Percentiles rank a stretch among this genome's conserved stretches.
These are phyloP conservation scores for barrel medic (Medicago truncatula) DNA, from an alignment of 306 rosid genomes.

Conservation along the genomic window MtrunA17r5.0-ANR NC_053045.1:44886501-44887000, in stretches of 20 bases:
- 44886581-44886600: neutral
- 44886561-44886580: neutral
- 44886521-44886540: neutral
- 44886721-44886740: constrained; percentile 21
- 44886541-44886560: neutral
- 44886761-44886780: constrained; percentile 20
- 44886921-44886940: neutral
- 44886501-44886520: neutral
- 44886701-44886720: neutral
- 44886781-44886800: constrained; percentile 1
- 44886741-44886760: constrained; percentile 8
- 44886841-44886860: constrained; percentile 19
- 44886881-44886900: neutral
- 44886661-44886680: neutral
- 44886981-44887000: too few relatives aligned
- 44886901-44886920: neutral
- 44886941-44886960: neutral
- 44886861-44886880: constrained; percentile 1
- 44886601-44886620: neutral
- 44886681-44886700: neutral
- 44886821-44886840: constrained; percentile 9
- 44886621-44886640: neutral
- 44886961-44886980: too few relatives aligned
- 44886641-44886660: neutral
- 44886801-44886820: neutral